Conservation (phyloP, 2,329 filamentous ascomycete genomes). For the Tetracladium maxilliforme region DNA sequence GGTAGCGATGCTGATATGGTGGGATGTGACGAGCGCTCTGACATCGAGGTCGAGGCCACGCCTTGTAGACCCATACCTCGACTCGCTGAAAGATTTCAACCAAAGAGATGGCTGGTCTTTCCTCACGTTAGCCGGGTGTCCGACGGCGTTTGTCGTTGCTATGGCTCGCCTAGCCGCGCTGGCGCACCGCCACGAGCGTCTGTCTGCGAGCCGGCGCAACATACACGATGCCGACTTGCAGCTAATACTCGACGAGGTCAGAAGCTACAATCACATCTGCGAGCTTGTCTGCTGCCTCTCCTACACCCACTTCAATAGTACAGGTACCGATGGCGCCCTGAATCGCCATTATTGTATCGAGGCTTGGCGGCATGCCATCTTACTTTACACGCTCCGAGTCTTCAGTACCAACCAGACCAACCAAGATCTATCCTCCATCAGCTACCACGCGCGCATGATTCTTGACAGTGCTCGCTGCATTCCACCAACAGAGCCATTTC, state of each 20-base stretch:
- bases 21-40: constrained; percentile 17
- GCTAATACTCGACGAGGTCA: constrained; percentile 7
- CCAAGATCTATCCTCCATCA: constrained; percentile 5
- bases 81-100: constrained; percentile 8
- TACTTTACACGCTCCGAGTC: constrained; percentile 16
- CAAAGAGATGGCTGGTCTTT: constrained; percentile 12
- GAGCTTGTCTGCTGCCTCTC: constrained; percentile 1
- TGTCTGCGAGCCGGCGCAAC: constrained; percentile 13
- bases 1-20: constrained; percentile 17
- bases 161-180: constrained; percentile 14
- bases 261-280: constrained; percentile 8
- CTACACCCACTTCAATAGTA: constrained; percentile 1
- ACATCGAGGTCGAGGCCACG: constrained; percentile 14
- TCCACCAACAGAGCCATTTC: constrained; percentile 12
- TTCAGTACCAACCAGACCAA: constrained; percentile 11
- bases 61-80: constrained; percentile 9
- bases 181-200: constrained; percentile 13
- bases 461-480: constrained; percentile 16
- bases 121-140: constrained; percentile 17
- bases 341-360: constrained; percentile 18
- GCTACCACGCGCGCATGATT: constrained; percentile 11
- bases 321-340: constrained; percentile 5
- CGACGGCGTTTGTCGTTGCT: constrained; percentile 11
- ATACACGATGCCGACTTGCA: constrained; percentile 13
- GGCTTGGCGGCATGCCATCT: constrained; percentile 16